Evolutionary conservation across 2,329 filamentous ascomycete species (phyloP).

Genomic region (Xylaria hypoxylon): DNA sequence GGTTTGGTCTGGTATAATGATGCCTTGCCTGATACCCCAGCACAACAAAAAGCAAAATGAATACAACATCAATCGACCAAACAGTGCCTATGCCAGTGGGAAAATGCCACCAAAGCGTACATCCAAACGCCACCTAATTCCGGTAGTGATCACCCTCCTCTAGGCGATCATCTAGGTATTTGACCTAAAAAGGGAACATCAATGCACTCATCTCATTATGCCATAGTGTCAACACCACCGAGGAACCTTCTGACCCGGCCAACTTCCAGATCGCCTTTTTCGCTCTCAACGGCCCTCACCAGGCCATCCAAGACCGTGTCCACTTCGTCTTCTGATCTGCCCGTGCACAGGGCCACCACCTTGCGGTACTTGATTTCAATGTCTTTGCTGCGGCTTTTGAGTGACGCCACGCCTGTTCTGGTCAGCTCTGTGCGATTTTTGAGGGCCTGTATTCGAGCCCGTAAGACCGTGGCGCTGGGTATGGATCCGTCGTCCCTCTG

Average conservation of each 20-base stretch:
- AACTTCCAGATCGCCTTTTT: constrained; percentile 80
- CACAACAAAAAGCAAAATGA: constrained; percentile 6
- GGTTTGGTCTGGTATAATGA: constrained; percentile 15
- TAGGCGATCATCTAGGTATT: constrained; percentile 10
- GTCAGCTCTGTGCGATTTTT: constrained; percentile 75
- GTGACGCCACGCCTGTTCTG: constrained; percentile 72
- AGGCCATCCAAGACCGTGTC: constrained; percentile 84
- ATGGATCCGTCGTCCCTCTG: constrained; percentile 59
- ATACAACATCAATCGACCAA: constrained; percentile 6
- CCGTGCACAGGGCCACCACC: constrained; percentile 88
- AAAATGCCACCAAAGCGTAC: constrained; percentile 1
- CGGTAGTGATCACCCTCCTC: not conserved
- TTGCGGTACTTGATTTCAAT: constrained; percentile 88
- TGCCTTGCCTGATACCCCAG: not conserved
- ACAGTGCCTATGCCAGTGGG: constrained; percentile 7
- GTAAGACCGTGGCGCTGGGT: constrained; percentile 70
- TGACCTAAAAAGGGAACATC: constrained; percentile 23
- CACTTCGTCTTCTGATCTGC: constrained; percentile 80
- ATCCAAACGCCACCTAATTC: constrained; percentile 24
- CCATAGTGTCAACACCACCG: constrained; percentile 77
- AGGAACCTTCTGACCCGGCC: constrained; percentile 82
- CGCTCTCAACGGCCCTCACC: constrained; percentile 89
- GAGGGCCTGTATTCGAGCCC: constrained; percentile 77
- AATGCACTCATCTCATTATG: constrained; percentile 50
- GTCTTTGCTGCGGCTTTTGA: constrained; percentile 84